Conservation (phyloP, 2,329 filamentous ascomycete genomes). For the Clonostachys sp. region DNA sequence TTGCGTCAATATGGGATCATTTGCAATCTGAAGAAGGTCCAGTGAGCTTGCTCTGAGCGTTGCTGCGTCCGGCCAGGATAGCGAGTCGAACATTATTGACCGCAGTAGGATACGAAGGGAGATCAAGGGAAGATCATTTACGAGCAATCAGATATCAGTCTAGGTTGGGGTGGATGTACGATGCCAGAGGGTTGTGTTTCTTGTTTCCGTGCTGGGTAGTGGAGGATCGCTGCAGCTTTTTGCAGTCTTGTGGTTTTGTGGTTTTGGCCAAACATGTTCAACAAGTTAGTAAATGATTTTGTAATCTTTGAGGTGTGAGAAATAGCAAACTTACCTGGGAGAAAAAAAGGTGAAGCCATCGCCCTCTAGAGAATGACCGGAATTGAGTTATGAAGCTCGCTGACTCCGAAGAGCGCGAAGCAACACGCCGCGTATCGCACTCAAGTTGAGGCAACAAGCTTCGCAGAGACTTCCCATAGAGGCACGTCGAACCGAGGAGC, state of each 20-base stretch:
- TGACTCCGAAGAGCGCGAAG: conserved; percentile 12
- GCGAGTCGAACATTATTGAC: too few species aligned
- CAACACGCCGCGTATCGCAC: conserved; percentile 87
- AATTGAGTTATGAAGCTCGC: conserved; percentile 69
- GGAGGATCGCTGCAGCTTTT: too few species aligned
- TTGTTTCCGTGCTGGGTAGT: neutral
- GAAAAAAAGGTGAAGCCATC: conserved; percentile 44
- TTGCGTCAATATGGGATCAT: conserved; percentile 8
- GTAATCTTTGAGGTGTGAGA: too few species aligned
- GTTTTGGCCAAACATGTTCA: neutral
- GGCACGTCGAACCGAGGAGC: conserved; percentile 10
- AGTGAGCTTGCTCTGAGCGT: too few species aligned
- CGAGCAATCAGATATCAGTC: too few species aligned
- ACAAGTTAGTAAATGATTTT: neutral
- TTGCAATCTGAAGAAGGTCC: conserved; percentile 3
- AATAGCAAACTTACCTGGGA: conserved; percentile 16
- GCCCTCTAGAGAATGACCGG: conserved; percentile 85
- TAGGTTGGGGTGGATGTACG: too few species aligned
- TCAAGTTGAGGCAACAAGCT: conserved; percentile 82
- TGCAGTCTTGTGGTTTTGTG: too few species aligned
- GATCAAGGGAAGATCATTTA: too few species aligned
- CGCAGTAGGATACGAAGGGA: too few species aligned
- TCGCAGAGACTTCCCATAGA: conserved; percentile 93
- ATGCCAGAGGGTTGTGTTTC: neutral
- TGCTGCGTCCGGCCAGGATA: too few species aligned